phyloP scores from a whole-genome alignment of 2,329 filamentous ascomycete species.

The Penicillium sp. region DNA sequence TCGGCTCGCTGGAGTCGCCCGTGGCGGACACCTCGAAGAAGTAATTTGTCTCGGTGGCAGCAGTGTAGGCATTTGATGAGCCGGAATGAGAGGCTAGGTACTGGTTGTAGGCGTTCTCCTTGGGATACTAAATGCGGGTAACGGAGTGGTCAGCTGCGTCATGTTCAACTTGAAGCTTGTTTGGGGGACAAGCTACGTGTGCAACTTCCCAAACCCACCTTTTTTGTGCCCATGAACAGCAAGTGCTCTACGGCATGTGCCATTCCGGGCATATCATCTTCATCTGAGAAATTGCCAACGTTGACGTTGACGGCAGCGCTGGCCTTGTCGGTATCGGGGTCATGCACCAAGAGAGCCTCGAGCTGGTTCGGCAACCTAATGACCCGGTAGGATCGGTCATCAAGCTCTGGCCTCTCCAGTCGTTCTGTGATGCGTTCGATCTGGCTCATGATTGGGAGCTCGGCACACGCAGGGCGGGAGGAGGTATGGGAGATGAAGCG shows the following conservation, averaged over 20 bases:
- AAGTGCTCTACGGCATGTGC: slow-evolving; percentile 96
- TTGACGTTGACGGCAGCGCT: slow-evolving; percentile 94
- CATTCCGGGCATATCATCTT: slow-evolving; percentile 88
- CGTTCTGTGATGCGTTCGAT: slow-evolving; percentile 65
- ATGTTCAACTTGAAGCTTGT: too few species aligned
- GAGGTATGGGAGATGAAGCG: slow-evolving; percentile 25
- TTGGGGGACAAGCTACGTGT: too few species aligned
- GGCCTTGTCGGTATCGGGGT: slow-evolving; percentile 94
- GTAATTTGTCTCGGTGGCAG: slow-evolving; percentile 92
- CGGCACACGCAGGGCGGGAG: slow-evolving; percentile 23
- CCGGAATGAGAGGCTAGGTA: slow-evolving; percentile 91
- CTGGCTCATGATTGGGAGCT: slow-evolving; percentile 34
- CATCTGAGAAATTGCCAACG: slow-evolving; percentile 93
- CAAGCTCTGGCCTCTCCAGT: slow-evolving; percentile 80
- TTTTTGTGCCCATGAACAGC: slow-evolving; percentile 98
- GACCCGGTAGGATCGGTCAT: slow-evolving; percentile 86
- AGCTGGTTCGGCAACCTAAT: slow-evolving; percentile 83
- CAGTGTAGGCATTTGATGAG: slow-evolving; percentile 93
- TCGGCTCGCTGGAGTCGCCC: slow-evolving; percentile 51
- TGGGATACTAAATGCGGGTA: slow-evolving; percentile 68
- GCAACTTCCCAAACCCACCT: slow-evolving; percentile 61
- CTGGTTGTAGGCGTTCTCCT: slow-evolving; percentile 93
- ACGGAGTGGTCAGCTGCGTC: slow-evolving; percentile 11
- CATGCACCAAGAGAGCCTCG: slow-evolving; percentile 90
- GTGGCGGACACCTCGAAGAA: slow-evolving; percentile 94